phyloP scores from a whole-genome alignment of 208 protist genomes.

The Trypanosoma melophagium region DNA sequence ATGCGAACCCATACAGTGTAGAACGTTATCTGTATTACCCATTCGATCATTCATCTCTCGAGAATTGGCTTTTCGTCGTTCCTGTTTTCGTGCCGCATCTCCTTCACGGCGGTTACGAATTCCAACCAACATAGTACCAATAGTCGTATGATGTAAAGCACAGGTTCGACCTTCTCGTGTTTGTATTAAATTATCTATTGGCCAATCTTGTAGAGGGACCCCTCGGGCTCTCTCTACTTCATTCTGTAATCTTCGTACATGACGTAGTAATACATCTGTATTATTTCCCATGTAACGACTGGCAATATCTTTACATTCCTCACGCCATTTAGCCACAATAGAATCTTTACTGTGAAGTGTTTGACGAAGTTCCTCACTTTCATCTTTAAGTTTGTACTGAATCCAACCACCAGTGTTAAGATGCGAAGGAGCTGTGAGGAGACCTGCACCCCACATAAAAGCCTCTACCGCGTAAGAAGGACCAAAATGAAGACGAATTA shows the following conservation, averaged over 20 bases:
- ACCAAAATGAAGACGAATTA: slow-evolving; percentile 6
- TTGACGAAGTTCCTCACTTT: slow-evolving; percentile 67
- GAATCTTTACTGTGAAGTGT: slow-evolving; percentile 81
- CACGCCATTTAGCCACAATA: slow-evolving; percentile 71
- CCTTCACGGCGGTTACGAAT: slow-evolving; percentile 36
- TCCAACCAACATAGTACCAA: slow-evolving; percentile 75
- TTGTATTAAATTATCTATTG: slow-evolving; percentile 32
- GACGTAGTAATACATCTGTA: slow-evolving; percentile 49
- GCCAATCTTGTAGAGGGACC: slow-evolving; percentile 45
- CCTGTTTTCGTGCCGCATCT: neutral
- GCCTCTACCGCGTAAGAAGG: slow-evolving; percentile 53
- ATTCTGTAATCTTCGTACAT: slow-evolving; percentile 59
- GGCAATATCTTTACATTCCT: slow-evolving; percentile 34
- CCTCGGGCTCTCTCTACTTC: slow-evolving; percentile 65
- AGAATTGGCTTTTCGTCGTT: neutral
- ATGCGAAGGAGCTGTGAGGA: slow-evolving; percentile 58
- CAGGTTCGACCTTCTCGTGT: slow-evolving; percentile 74
- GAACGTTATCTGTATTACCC: too few relatives aligned
- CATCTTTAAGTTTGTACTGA: slow-evolving; percentile 89
- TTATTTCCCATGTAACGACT: slow-evolving; percentile 48
- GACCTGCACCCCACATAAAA: slow-evolving; percentile 63
- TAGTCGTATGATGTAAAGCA: slow-evolving; percentile 52
- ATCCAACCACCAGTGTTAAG: slow-evolving; percentile 52
- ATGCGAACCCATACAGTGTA: too few relatives aligned
- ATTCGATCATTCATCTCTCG: neutral